phyloP scores from a whole-genome alignment of 768 basidiomycete species.

The Calocybe indica region DNA sequence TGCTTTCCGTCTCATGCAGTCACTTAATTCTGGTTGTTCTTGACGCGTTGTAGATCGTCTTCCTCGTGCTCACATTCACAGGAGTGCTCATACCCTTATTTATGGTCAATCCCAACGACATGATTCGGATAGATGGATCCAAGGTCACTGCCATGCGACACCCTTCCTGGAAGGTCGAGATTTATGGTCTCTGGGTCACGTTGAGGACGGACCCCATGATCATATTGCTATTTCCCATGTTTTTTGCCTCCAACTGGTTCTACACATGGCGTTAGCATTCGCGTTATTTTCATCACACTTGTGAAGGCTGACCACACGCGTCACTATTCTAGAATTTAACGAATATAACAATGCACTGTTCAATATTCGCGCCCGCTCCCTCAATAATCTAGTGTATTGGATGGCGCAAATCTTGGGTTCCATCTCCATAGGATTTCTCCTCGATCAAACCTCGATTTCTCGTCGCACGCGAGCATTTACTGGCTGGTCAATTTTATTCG shows the following conservation, averaged over 20 bases:
- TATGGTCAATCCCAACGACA: constrained; percentile 67
- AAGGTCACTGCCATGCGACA: constrained; percentile 57
- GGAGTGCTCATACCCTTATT: constrained; percentile 61
- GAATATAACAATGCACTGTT: constrained; percentile 77
- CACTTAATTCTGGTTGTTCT: neutral
- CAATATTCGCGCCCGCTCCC: constrained; percentile 69
- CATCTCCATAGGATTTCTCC: constrained; percentile 58
- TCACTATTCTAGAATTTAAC: constrained; percentile 53
- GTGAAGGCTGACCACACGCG: neutral
- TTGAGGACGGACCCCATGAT: constrained; percentile 68
- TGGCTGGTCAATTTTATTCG: constrained; percentile 58
- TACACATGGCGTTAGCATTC: constrained; percentile 73
- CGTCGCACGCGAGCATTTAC: constrained; percentile 68
- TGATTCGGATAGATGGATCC: constrained; percentile 73
- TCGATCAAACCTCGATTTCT: constrained; percentile 49
- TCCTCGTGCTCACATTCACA: constrained; percentile 65
- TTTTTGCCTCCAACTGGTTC: constrained; percentile 81
- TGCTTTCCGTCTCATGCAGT: neutral
- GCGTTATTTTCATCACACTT: too few relatives aligned
- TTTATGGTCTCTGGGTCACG: constrained; percentile 62
- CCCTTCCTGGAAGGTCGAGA: constrained; percentile 74
- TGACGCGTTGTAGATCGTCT: constrained; percentile 51
- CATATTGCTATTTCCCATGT: constrained; percentile 78
- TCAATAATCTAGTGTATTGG: constrained; percentile 83
- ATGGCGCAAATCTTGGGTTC: constrained; percentile 73